Evolutionary conservation across 139 green algal species (phyloP), one percentile per base, ranked within the genome.

Genomic region (Zygnema cylindricum): DNA sequence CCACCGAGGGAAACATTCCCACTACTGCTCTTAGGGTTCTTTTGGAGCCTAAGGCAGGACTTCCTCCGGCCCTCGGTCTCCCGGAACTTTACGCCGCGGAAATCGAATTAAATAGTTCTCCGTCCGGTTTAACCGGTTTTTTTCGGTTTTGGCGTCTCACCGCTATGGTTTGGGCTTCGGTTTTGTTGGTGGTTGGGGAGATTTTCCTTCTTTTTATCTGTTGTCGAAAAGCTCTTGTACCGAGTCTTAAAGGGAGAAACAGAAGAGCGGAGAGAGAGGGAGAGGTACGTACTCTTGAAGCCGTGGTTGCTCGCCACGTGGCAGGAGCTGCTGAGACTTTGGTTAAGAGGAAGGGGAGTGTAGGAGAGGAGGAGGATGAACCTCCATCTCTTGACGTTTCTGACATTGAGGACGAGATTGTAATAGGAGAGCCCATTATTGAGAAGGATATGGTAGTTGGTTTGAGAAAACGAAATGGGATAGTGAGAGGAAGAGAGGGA

Each of bases 31-130:
- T 86, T 25, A 25, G 49, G 30, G 81, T 86, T 30, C 33, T 77
- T 7, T 54, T 86, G 2, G 42, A 78, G 81, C 81, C 81, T 0
- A 79, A 81, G 81, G 40, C 81, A 54, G 81, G 81, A 39, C 11
- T 38, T 25, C 23, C 42, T 39, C 43, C 49, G 3, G 49, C 36
- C 30, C 35, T 41, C 11, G 81, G 81, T 25, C 81, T 86, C 33
- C 81, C 81, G 35, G 39, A 86, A 54, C 33, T 86, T 54, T 86
- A 86, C 42, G 81, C 75, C 22, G 81, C 81, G 25, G 25, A 42
- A n/a, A n/a, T 86, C 23, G 39, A 38, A 25, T 30, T 77, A 23
- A 25, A 40, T n/a, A 55, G 57, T 69, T 39, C 55, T 42, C 42
- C 55, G 43, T 38, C 57, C 49, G 81, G 81, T 38, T 23, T 38